Base-by-base conservation (phyloP, 2,329 filamentous ascomycete species). In the Talaromyces sp. region DNA sequence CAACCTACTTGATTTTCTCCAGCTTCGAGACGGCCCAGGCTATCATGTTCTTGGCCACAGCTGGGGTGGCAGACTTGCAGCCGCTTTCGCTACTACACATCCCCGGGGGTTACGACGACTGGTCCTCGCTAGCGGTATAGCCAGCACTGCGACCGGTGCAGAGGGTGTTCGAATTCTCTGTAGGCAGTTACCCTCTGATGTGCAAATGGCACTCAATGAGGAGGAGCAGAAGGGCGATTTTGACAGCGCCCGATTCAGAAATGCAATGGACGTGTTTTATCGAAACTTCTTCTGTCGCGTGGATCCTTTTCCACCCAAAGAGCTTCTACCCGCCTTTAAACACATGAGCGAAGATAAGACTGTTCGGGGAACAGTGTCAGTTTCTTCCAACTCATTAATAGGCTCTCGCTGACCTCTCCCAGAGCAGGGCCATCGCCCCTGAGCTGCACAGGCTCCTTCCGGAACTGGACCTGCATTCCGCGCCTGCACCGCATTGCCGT, bases 261-360 rank as follows among this genome's bases (percentile, higher is more conserved):
- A 36, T 36, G 53, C 53, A 4, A 9, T 36, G 31, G 31, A 55
- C 16, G 31, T 36, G 53, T 55, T n/a, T 36, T 55, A 36, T 30
- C 53, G 53, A 30, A 55, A 55, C 10, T 55, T 36, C 53, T 55
- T 55, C 7, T 55, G 53, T 55, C 30, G 53, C 1, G 30, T 30
- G 14, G 14, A 40, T 16, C 53, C 53, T 36, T 55, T 55, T 27
- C 53, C 53, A 40, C 53, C 53, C 16, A 36, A 34, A n/a, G 53
- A 55, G 53, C 53, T 55, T 55, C n/a, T 55, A 36, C 53, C 53
- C 9, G 53, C 53, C 53, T 55, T 55, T 4, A 33, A 55, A n/a
- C 53, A 55, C 36, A 55, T 55, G 53, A 55, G 53, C 23, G 53
- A 55, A n/a, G 53, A 55, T n/a, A 34, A 55, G 31, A 36, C 53